Evolutionary conservation across 2,329 filamentous ascomycete species (phyloP), one percentile per base, ranked within the genome.

Genomic region (Westerdykella sp.): DNA sequence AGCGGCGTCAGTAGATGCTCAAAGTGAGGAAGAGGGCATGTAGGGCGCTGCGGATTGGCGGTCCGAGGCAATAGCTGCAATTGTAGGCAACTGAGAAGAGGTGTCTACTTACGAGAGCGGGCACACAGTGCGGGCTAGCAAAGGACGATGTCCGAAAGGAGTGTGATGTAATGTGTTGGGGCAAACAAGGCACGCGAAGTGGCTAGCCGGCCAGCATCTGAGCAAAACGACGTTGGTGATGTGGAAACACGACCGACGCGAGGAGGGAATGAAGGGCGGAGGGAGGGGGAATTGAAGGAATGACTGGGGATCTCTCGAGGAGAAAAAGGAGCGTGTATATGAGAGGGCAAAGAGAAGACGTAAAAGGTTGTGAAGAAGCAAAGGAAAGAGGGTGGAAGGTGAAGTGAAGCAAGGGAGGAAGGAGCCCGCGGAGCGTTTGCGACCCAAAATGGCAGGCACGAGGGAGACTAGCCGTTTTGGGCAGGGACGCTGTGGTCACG

Each of bases 161-260:
- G 39, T 54, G 57, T 53, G 56, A 56, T 55, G 52, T 54, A 57
- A 60, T 64, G 58, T 41, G 52, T 36, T 16, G 41, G 40, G 40
- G 48, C 44, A 45, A 54, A 51, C 41, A 52, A 48, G 40, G 48
- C 48, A 46, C 49, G 49, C n/a, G 35, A 23, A 10, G 25, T 22
- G 32, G 31, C n/a, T 13, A 40, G 40, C 32, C 32, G 32, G 32
- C 32, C 32, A 35, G 32, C 32, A 5, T 35, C 32, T 15, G 16
- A 35, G 16, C 32, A 35, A 35, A 28, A 28, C 4, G 25, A 32
- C 12, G 34, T 30, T 6, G n/a, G 21, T 34, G 35, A 39, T n/a
- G 34, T 25, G 31, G 37, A 22, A 13, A 30, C 32, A 34, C 43
- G 39, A 34, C 39, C 28, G 23, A 39, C 39, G 39, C 34, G 34